Evolutionary conservation across 805 yeast species (phyloP).

Genomic region (Tanozyma kutaoensis): DNA sequence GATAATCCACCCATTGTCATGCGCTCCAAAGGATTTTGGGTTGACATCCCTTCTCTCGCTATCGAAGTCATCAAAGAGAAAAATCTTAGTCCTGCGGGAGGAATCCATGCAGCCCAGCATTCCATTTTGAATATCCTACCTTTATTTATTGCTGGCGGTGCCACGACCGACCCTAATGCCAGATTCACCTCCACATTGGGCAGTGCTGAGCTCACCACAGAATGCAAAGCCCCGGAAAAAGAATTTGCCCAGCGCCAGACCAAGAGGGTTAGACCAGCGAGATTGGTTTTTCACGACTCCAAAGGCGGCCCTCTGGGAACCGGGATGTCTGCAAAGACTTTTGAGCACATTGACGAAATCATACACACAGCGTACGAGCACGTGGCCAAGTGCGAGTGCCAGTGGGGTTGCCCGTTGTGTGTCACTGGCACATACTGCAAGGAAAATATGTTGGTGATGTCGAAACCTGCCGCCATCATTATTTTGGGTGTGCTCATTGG

Average conservation of each 20-base stretch:
- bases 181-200: slow-evolving; percentile 16
- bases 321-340: slow-evolving; percentile 70
- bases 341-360: slow-evolving; percentile 61
- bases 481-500: slow-evolving; percentile 55
- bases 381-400: slow-evolving; percentile 53
- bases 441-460: slow-evolving; percentile 70
- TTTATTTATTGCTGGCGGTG: slow-evolving; percentile 53
- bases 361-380: slow-evolving; percentile 45
- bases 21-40: slow-evolving; percentile 78
- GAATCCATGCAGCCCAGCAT: slow-evolving; percentile 95
- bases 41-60: slow-evolving; percentile 65
- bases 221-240: slow-evolving; percentile 95
- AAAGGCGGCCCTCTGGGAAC: slow-evolving; percentile 72
- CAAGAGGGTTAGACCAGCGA: slow-evolving; percentile 66
- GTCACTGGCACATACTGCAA: slow-evolving; percentile 74
- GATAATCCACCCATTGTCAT: slow-evolving; percentile 70
- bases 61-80: slow-evolving; percentile 45
- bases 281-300: slow-evolving; percentile 74
- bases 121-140: slow-evolving; percentile 74
- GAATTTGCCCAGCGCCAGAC: slow-evolving; percentile 77
- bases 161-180: slow-evolving; percentile 29
- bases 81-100: slow-evolving; percentile 64
- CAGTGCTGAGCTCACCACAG: slow-evolving; percentile 63
- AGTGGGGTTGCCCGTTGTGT: slow-evolving; percentile 77
- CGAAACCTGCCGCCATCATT: slow-evolving; percentile 74